Base-by-base conservation (phyloP, 768 basidiomycete genomes). In the Lactarius sanguifluus region DNA sequence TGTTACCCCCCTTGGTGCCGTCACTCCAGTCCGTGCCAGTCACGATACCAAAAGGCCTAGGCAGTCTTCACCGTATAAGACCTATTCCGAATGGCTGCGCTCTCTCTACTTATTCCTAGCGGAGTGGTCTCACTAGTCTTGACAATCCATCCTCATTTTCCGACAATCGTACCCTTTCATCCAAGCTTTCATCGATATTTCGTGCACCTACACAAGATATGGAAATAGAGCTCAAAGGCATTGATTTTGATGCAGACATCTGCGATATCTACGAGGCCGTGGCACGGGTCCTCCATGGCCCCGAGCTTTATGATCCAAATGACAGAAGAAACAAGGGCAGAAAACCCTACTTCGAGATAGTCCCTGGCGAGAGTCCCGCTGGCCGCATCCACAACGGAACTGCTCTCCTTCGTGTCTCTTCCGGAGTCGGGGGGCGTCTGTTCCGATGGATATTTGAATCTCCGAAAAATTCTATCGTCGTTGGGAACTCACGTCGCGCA, bases 281-380 rank as follows among this genome's bases (percentile, higher is more conserved):
- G 59, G 84, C 86, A 4, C 61, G 69, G 5, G 78, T 87, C 50
- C 75, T 92, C 0, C 90, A 91, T 69, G 80, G 81, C 13, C 78
- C 81, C 38, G 79, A 81, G 15, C 85, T 86, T 70, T 75, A 77
- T 66, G 70, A 75, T 47, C 75, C 79, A 5, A 70, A 74, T 25
- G 72, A 77, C 41, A 75, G 78, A n/a, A 75, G 64, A 71, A 76
- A 16, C 47, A 57, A 59, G 72, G 76, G 34, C n/a, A 52, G 62
- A 45, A 28, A 58, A n/a, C 78, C 89, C 55, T 92, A 92, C 70
- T 92, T 91, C 76, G 71, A 76, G 57, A 83, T 92, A 61, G 71
- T 64, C 25, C 77, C 90, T 12, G 81, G 85, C 55, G 73, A 77
- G 64, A 81, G 80, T 65, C 75, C 75, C 0, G 80, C 79, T 12